Conservation (phyloP, 805 yeast species). For the Ogataea methanolica region DNA sequence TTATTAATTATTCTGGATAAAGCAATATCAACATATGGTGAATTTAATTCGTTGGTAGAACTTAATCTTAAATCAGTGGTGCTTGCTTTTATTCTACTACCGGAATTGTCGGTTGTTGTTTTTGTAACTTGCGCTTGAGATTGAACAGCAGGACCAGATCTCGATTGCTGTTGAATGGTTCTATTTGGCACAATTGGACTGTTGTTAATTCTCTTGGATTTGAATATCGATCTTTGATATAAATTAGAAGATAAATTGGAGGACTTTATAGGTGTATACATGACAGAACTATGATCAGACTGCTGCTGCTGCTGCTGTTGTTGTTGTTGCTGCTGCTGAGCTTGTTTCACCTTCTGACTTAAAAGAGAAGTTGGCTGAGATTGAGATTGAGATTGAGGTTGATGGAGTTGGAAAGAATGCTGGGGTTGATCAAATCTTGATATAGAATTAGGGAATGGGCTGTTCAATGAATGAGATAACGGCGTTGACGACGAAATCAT, state of each 20-base stretch:
- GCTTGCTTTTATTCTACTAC: conserved; percentile 2
- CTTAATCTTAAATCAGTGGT: conserved; percentile 4
- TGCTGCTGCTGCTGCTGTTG: conserved; percentile 1
- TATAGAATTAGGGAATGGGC: too few relatives aligned
- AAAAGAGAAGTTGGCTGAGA: background rate
- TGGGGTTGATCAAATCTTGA: background rate
- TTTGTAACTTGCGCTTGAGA: background rate
- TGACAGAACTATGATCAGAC: background rate
- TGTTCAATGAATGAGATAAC: background rate
- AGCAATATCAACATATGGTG: conserved; percentile 42
- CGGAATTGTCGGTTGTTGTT: background rate
- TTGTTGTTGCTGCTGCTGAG: background rate
- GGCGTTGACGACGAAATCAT: conserved; percentile 6
- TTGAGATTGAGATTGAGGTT: background rate
- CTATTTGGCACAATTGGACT: conserved; percentile 8
- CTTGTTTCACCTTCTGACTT: conserved; percentile 1
- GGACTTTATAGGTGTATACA: background rate
- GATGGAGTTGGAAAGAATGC: background rate
- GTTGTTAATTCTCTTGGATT: conserved; percentile 12
- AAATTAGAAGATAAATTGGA: conserved; percentile 6
- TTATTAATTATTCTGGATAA: conserved; percentile 39
- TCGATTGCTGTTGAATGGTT: background rate
- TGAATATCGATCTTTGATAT: conserved; percentile 21
- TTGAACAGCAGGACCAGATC: too few relatives aligned
- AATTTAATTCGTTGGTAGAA: conserved; percentile 12